Conservation (phyloP, 768 basidiomycete species). For the Mycena metata region DNA sequence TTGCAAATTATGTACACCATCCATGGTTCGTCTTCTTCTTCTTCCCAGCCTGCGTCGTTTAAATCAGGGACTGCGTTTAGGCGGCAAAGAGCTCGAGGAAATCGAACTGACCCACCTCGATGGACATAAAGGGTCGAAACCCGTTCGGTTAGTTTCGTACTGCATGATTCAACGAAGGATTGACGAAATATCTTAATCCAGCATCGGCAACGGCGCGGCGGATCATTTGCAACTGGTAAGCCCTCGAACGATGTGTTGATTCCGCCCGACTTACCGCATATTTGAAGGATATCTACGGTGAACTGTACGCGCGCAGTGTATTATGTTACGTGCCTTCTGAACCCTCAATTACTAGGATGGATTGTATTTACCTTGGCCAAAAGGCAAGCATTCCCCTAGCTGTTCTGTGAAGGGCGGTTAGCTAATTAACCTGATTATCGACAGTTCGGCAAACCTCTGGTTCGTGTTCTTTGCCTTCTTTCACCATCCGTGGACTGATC, state of each 20-base stretch:
- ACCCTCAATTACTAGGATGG: constrained; percentile 68
- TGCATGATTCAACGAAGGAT: too few relatives aligned
- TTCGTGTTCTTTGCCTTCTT: constrained; percentile 48
- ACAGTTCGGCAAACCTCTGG: constrained; percentile 83
- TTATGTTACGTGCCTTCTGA: too few relatives aligned
- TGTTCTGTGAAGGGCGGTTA: not conserved
- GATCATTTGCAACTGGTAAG: constrained; percentile 90
- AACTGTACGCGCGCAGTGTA: constrained; percentile 67
- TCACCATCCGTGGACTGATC: too few relatives aligned
- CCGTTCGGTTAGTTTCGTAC: constrained; percentile 66
- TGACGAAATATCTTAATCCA: constrained; percentile 31
- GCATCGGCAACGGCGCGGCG: constrained; percentile 96
- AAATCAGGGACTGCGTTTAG: constrained; percentile 45
- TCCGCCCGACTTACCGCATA: not conserved
- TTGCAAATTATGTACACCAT: constrained; percentile 99
- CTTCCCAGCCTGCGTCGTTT: not conserved
- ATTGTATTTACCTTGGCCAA: constrained; percentile 96
- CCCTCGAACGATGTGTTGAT: constrained; percentile 5
- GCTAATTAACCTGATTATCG: not conserved
- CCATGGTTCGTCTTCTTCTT: constrained; percentile 65
- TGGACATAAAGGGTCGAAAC: constrained; percentile 88
- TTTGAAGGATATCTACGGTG: constrained; percentile 93
- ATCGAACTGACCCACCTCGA: constrained; percentile 89
- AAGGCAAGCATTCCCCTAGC: constrained; percentile 63
- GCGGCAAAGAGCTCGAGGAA: constrained; percentile 86